Evolutionary conservation across 1,284 basidiomycete genomes (phyloP).

Genomic region (Quambalaria eucalypti): DNA sequence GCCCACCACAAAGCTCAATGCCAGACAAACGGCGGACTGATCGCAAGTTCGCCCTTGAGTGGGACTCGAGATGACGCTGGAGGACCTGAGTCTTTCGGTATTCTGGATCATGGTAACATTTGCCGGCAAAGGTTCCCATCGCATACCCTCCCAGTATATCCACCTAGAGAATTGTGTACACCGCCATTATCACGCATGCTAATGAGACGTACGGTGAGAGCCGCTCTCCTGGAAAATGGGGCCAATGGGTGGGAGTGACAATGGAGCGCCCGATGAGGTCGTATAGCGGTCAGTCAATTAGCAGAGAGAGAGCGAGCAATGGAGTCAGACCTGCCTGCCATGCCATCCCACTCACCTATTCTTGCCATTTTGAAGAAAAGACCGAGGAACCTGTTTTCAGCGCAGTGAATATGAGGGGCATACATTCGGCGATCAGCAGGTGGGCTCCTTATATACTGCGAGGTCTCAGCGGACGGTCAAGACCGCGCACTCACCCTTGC

Average conservation of each 20-base stretch:
- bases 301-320: neutral
- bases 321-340: too few species aligned
- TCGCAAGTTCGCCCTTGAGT: too few species aligned
- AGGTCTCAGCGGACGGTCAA: too few species aligned
- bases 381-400: constrained; percentile 26
- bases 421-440: neutral
- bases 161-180: constrained; percentile 31
- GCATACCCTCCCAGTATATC: too few species aligned
- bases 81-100: too few species aligned
- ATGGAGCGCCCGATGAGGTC: neutral
- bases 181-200: constrained; percentile 43
- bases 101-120: too few species aligned
- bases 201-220: constrained; percentile 43
- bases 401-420: neutral
- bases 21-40: too few species aligned
- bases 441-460: too few species aligned
- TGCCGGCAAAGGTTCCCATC: too few species aligned
- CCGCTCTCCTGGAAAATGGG: constrained; percentile 33
- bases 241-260: neutral
- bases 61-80: too few species aligned
- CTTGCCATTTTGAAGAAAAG: constrained; percentile 43
- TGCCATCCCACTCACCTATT: constrained; percentile 32
- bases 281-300: neutral
- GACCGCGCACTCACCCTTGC: constrained; percentile 57
- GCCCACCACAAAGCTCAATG: too few species aligned